A percentile compares a stretch with the other conserved stretches of the same genome.
Evolutionary conservation across 2,329 filamentous ascomycete genomes (phyloP).

Genomic region (Cucurbitaria berberidis): DNA sequence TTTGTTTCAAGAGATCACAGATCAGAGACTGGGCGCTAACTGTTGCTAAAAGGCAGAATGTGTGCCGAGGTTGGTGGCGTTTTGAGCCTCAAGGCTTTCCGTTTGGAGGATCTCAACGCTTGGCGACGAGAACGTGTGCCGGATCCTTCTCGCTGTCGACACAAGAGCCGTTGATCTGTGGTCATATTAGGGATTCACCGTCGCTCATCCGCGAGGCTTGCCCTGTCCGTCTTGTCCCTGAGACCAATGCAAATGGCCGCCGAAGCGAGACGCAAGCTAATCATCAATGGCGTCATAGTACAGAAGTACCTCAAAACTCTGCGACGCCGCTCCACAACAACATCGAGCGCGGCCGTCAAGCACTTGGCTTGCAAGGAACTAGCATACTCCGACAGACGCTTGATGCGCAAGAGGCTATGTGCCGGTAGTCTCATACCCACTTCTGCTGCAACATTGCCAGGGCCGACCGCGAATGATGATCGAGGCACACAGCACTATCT

Average conservation of each 20-base stretch:
- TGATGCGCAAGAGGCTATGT: constrained; percentile 14
- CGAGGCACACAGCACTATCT: constrained; percentile 30
- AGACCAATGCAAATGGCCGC: constrained; percentile 2
- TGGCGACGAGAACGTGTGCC: constrained; percentile 24
- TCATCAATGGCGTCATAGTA: constrained; percentile 34
- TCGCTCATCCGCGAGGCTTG: background rate
- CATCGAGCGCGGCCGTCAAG: constrained; percentile 38
- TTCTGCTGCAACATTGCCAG: constrained; percentile 27
- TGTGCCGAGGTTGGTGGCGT: constrained; percentile 3
- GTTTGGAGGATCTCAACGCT: constrained; percentile 9
- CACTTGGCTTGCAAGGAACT: constrained; percentile 27
- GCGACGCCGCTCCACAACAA: constrained; percentile 28
- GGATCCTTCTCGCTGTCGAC: constrained; percentile 24
- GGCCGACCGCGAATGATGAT: constrained; percentile 22
- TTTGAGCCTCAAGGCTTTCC: constrained; percentile 29
- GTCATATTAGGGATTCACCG: constrained; percentile 1
- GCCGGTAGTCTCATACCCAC: constrained; percentile 27
- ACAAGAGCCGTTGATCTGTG: constrained; percentile 14
- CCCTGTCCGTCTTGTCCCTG: too few relatives aligned
- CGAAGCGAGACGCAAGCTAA: constrained; percentile 25
- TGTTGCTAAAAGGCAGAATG: background rate
- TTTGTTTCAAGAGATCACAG: too few relatives aligned
- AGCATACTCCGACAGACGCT: constrained; percentile 14
- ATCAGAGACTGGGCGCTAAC: too few relatives aligned
- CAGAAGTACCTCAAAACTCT: constrained; percentile 26